Evolutionary conservation across 257 asterid genomes (phyloP).

Genomic region (Linderniella brevidens): DNA sequence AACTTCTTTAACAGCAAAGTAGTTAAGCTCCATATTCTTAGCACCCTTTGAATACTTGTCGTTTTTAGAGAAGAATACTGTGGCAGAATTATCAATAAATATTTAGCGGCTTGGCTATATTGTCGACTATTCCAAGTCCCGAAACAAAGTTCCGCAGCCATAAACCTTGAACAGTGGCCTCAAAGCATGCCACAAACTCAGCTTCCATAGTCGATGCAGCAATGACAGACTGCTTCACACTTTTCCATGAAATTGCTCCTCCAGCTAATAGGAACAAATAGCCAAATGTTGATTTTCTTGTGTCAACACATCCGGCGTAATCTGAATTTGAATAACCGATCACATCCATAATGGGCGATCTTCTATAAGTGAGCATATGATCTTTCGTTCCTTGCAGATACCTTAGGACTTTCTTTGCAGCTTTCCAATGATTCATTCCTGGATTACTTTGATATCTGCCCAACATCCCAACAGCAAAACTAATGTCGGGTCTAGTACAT

Average conservation of each 20-base stretch:
- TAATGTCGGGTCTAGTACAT: background rate
- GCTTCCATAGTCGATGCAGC: background rate
- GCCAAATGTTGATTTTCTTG: background rate
- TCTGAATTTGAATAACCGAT: background rate
- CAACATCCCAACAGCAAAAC: background rate
- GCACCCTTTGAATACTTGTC: conserved; percentile 9
- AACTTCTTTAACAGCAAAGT: conserved; percentile 3
- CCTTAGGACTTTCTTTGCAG: background rate
- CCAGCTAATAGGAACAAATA: background rate
- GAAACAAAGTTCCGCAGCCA: background rate
- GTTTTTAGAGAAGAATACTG: conserved; percentile 3
- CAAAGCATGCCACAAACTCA: background rate
- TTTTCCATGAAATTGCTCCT: background rate
- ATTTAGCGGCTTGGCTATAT: background rate
- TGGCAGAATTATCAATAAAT: background rate
- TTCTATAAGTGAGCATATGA: background rate
- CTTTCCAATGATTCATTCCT: background rate
- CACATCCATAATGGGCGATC: background rate
- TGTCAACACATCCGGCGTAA: background rate
- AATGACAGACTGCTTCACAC: background rate
- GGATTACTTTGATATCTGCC: background rate
- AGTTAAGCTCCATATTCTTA: conserved; percentile 8
- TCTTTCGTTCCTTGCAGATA: background rate
- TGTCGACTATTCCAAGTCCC: background rate
- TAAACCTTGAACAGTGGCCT: background rate